phyloP scores from a whole-genome alignment of 2,329 filamentous ascomycete species.

The Diaporthe sp. region DNA sequence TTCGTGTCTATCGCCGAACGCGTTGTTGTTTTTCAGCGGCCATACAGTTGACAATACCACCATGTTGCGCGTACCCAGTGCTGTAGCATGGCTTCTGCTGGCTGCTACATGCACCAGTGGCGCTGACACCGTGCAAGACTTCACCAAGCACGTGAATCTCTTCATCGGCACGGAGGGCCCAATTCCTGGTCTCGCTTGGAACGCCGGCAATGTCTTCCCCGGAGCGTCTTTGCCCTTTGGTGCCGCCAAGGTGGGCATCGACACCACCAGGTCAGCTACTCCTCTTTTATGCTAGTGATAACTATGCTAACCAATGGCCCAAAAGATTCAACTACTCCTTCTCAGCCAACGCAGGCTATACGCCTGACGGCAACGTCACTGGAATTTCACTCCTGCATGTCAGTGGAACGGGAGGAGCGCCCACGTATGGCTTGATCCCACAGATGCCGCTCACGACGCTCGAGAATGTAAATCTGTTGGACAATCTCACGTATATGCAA shows the following conservation, averaged over 20 bases:
- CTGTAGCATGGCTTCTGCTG: conserved; percentile 1
- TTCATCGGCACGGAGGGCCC: conserved; percentile 64
- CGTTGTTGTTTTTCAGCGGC: background rate
- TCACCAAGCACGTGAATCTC: conserved; percentile 60
- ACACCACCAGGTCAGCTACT: conserved; percentile 63
- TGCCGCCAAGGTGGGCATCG: conserved; percentile 64
- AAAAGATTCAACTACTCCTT: conserved; percentile 22
- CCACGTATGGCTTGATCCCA: conserved; percentile 76
- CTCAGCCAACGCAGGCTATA: conserved; percentile 39
- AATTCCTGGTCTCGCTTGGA: conserved; percentile 55
- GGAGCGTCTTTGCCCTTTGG: conserved; percentile 63
- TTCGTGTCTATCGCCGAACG: too few relatives aligned
- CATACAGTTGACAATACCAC: background rate
- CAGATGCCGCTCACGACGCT: conserved; percentile 67
- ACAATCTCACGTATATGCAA: conserved; percentile 65
- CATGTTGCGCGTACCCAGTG: background rate
- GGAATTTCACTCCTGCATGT: conserved; percentile 77
- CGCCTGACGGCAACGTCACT: conserved; percentile 64
- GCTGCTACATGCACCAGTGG: conserved; percentile 10
- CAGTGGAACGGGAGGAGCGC: conserved; percentile 75
- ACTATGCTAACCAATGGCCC: background rate
- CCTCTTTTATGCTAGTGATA: background rate
- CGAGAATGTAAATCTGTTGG: conserved; percentile 64
- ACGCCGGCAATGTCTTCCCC: conserved; percentile 61
- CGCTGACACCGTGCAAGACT: conserved; percentile 46